Evolutionary conservation across 108 stramenopile species (phyloP).

Genomic region (Bacterosira constricta): DNA sequence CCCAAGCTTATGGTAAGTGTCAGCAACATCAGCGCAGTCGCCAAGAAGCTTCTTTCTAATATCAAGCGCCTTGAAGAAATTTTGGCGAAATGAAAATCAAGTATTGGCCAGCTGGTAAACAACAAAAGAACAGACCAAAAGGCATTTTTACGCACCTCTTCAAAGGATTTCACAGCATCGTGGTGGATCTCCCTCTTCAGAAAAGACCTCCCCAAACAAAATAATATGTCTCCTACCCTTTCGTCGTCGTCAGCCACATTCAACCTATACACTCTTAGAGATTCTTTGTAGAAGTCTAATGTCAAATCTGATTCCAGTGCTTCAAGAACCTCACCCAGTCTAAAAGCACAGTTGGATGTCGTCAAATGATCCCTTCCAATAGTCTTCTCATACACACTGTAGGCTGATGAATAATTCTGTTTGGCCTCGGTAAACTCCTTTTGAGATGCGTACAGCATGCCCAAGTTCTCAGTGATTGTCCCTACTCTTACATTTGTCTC

Average conservation of each 20-base stretch:
- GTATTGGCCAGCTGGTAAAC: background rate
- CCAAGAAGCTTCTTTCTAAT: constrained; percentile 28
- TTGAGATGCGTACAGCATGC: constrained; percentile 40
- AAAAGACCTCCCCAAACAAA: constrained; percentile 35
- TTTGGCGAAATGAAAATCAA: background rate
- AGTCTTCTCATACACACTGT: constrained; percentile 38
- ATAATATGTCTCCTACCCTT: constrained; percentile 29
- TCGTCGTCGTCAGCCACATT: constrained; percentile 41
- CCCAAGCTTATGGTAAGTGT: constrained; percentile 45
- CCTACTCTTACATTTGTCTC: constrained; percentile 8
- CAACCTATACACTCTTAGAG: constrained; percentile 37
- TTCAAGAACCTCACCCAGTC: constrained; percentile 39
- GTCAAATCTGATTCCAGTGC: constrained; percentile 26
- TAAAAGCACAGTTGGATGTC: constrained; percentile 44
- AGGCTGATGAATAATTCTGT: constrained; percentile 37
- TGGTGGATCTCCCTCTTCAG: background rate
- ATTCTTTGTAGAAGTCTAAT: constrained; percentile 48
- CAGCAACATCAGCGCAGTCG: constrained; percentile 34
- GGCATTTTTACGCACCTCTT: constrained; percentile 12
- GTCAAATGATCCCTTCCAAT: constrained; percentile 38
- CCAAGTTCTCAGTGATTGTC: constrained; percentile 40
- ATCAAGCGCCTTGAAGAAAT: constrained; percentile 16
- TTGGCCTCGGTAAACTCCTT: constrained; percentile 31
- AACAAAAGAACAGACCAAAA: background rate
- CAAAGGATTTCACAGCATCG: constrained; percentile 44